Conservation (phyloP, 306 rosid species). For the Chamaecrista fasciculata region DNA sequence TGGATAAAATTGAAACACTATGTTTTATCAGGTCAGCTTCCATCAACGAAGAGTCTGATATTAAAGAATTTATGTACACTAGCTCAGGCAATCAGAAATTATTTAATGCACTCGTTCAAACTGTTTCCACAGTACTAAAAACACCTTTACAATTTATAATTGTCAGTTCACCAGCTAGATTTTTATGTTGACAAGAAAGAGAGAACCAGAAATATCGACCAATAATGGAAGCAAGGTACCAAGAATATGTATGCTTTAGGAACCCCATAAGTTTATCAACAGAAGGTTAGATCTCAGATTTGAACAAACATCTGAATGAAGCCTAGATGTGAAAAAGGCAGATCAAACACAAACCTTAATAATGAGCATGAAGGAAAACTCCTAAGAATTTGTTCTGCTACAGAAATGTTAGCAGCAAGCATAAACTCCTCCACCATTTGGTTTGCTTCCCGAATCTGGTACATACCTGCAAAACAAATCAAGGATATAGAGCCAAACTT, state of each 20-base stretch:
- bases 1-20: background rate
- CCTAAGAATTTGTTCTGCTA: conserved; percentile 81
- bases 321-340: conserved; percentile 12
- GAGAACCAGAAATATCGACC: background rate
- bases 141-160: background rate
- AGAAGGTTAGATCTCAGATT: too few relatives aligned
- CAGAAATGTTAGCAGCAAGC: conserved; percentile 98
- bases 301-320: conserved; percentile 6
- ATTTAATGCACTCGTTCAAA: too few relatives aligned
- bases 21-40: background rate
- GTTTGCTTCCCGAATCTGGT: conserved; percentile 97
- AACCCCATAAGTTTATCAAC: background rate
- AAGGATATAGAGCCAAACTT: too few relatives aligned
- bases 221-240: background rate
- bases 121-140: too few relatives aligned
- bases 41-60: background rate
- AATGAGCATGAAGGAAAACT: conserved; percentile 73
- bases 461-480: conserved; percentile 68
- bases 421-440: conserved; percentile 99
- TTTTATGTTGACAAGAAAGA: conserved; percentile 3
- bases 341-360: conserved; percentile 56
- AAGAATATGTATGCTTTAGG: conserved; percentile 1
- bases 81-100: background rate
- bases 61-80: background rate
- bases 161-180: background rate